Evolutionary conservation across 164 flowering plant species (phyloP).

Genomic region (Tetrastigma voinierianum): DNA sequence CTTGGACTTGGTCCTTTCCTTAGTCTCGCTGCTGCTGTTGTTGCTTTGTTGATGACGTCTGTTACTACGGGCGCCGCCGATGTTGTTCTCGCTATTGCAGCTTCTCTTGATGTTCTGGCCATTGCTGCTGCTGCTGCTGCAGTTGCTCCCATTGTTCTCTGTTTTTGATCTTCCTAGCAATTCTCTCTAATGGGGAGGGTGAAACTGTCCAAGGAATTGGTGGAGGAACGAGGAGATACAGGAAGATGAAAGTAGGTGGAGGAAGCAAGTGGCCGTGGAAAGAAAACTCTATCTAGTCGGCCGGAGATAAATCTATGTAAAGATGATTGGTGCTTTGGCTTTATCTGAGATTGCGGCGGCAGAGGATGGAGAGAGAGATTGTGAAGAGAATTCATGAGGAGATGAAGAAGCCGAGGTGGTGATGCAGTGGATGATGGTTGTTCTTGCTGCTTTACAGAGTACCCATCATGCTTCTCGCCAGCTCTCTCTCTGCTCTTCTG

Average conservation of each 20-base stretch:
- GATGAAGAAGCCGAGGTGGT: slow-evolving; percentile 74
- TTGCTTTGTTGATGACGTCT: background rate
- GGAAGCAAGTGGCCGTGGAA: slow-evolving; percentile 95
- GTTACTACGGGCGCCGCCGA: background rate
- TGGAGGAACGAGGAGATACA: slow-evolving; percentile 73
- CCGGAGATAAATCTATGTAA: slow-evolving; percentile 70
- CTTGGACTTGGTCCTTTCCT: slow-evolving; percentile 48
- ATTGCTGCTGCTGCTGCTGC: slow-evolving; percentile 8
- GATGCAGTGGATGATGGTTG: slow-evolving; percentile 17
- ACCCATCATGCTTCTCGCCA: slow-evolving; percentile 11
- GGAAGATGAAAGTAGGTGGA: slow-evolving; percentile 73
- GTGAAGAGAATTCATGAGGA: slow-evolving; percentile 96
- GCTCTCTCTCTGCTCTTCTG: slow-evolving; percentile 16
- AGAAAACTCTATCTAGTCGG: slow-evolving; percentile 94
- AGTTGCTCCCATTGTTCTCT: slow-evolving; percentile 6
- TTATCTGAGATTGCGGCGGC: slow-evolving; percentile 20
- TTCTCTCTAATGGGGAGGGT: slow-evolving; percentile 52
- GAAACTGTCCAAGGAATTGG: slow-evolving; percentile 64
- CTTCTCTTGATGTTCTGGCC: background rate
- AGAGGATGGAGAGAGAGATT: slow-evolving; percentile 55
- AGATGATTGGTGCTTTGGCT: slow-evolving; percentile 22
- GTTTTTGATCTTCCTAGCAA: slow-evolving; percentile 18
- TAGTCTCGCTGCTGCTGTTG: slow-evolving; percentile 11
- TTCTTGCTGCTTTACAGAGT: slow-evolving; percentile 3
- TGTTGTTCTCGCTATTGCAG: slow-evolving; percentile 2